Base-by-base conservation (phyloP, 2,329 filamentous ascomycete genomes). In the Metarhizium sp. region DNA sequence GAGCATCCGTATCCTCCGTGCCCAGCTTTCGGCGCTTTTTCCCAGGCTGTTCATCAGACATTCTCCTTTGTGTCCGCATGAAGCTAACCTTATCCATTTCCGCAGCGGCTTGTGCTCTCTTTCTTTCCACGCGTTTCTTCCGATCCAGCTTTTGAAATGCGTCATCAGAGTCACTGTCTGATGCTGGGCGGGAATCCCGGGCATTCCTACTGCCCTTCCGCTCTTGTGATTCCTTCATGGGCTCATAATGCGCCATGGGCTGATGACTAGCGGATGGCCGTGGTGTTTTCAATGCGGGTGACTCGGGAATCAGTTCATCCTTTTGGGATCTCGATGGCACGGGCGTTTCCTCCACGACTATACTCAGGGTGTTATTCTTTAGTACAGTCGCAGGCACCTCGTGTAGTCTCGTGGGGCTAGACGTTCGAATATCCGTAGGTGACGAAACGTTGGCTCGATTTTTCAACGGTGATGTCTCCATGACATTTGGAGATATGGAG, bases 401-500 rank as follows among this genome's bases (percentile, higher is more conserved):
- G n/a, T 67, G 61, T 1, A 69, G 56, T 16, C 62, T 64, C 20
- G 59, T 63, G 0, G 76, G 75, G 51, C 76, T 78, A 6, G 76
- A 77, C 0, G 70, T 69, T 29, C 64, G 66, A 6, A 68, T 61
- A 42, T 67, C 65, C 11, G 72, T 70, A 2, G 78, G 76, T 0
- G 76, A 78, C 0, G 75, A 75, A 34, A 75, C 71, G 51, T 78
- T 70, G 16, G 73, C 72, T 30, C 75, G 73, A 40, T 76, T 70
- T 62, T 79, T 80, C 2, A 80, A 63, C 0, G 79, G 78, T 1
- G 79, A 82, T 0, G 69, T 70, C 58, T 71, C 68, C 2, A 71
- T 63, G 2, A 68, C 65, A 47, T 76, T 76, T 0, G 78, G 72
- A 2, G 78, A 79, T 4, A 77, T 74, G 1, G 71, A 67, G 52